These are phyloP conservation scores for Magnolia officinalis DNA, from an alignment of 164 flowering plant genomes.

Conservation along the genomic window DNA sequence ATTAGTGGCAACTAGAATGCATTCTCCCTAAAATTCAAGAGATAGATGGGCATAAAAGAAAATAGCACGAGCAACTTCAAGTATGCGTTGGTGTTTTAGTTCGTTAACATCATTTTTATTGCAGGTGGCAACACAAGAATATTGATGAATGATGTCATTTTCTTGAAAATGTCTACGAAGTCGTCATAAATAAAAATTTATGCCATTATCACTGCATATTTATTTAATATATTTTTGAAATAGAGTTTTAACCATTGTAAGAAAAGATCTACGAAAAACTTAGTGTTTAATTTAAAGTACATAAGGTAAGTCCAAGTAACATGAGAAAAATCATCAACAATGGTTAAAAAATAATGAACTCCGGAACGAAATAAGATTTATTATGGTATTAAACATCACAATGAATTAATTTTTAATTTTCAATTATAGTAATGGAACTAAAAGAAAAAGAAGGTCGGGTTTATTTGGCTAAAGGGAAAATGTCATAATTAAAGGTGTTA, in stretches of 20 bases:
- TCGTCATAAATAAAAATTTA: neutral
- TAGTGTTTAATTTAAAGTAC: constrained; percentile 6
- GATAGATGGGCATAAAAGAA: neutral
- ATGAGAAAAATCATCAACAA: constrained; percentile 9
- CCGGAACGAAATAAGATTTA: neutral
- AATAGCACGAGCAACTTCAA: neutral
- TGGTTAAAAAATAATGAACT: constrained; percentile 7
- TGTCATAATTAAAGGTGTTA: neutral
- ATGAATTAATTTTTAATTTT: constrained; percentile 4
- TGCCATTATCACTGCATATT: neutral
- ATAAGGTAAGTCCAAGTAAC: constrained; percentile 4
- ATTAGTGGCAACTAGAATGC: neutral
- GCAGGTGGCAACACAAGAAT: neutral
- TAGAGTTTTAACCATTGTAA: neutral
- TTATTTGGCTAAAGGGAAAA: constrained; percentile 1
- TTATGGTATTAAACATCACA: constrained; percentile 1
- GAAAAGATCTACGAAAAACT: neutral
- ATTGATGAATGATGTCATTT: neutral
- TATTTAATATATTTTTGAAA: neutral
- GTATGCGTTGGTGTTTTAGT: neutral
- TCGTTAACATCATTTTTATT: neutral
- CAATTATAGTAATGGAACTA: neutral
- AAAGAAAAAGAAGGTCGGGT: neutral
- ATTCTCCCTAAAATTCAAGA: neutral
- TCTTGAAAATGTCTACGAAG: neutral